phyloP scores from a whole-genome alignment of 163 green algal species.

The Volvox carteri region DNA sequence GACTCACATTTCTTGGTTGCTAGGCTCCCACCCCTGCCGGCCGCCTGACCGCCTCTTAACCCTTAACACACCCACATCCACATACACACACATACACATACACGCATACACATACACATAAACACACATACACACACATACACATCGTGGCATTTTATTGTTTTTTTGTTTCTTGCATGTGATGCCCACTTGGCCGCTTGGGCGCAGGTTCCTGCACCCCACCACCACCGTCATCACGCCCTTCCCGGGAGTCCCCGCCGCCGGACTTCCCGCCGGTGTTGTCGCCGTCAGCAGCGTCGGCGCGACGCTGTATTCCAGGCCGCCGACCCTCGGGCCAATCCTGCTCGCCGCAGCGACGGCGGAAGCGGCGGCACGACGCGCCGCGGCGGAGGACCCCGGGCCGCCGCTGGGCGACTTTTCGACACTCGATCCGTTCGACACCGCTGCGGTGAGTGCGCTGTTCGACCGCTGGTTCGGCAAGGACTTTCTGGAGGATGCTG shows the following conservation, averaged over 20 bases:
- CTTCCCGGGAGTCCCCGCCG: slow-evolving; percentile 10
- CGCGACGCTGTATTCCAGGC: slow-evolving; percentile 18
- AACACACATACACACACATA: too few relatives aligned
- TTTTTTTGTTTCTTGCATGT: too few relatives aligned
- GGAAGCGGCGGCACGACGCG: not conserved
- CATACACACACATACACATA: not conserved
- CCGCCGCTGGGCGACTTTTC: not conserved
- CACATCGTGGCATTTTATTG: too few relatives aligned
- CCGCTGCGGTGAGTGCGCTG: not conserved
- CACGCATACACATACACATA: not conserved
- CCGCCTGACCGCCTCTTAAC: not conserved
- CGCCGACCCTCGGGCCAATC: not conserved
- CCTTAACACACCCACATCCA: not conserved
- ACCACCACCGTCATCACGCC: slow-evolving; percentile 52
- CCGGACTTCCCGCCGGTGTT: slow-evolving; percentile 21
- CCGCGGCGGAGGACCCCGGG: not conserved
- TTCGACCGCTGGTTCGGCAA: not conserved
- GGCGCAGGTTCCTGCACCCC: slow-evolving; percentile 51
- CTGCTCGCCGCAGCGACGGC: not conserved
- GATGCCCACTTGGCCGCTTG: too few relatives aligned
- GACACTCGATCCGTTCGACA: not conserved
- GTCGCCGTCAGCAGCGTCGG: slow-evolving; percentile 50
- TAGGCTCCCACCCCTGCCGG: too few relatives aligned
- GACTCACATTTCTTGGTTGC: too few relatives aligned
- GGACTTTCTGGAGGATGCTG: slow-evolving; percentile 13